A percentile compares a stretch with the other conserved stretches of the same genome.
Conservation (phyloP, 1,284 basidiomycete genomes). For the Tranzscheliella williamsii region DNA sequence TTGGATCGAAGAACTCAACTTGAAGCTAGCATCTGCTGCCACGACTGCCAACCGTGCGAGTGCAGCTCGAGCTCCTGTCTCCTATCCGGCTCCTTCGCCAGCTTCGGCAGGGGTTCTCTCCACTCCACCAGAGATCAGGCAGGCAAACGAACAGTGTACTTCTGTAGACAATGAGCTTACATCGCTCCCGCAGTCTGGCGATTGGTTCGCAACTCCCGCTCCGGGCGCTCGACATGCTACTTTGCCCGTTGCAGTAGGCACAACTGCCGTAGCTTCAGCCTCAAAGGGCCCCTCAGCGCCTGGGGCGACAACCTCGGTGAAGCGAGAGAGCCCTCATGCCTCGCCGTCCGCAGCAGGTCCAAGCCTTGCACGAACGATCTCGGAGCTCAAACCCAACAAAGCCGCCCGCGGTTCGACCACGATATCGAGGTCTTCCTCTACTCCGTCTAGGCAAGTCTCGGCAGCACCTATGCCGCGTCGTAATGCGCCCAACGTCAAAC, state of each 20-base stretch:
- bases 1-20: conserved; percentile 17
- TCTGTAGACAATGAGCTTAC: too few relatives aligned
- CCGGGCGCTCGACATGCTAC: neutral
- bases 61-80: too few relatives aligned
- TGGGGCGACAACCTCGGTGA: too few relatives aligned
- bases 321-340: neutral
- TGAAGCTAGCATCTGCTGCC: neutral
- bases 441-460: conserved; percentile 11
- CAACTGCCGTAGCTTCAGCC: too few relatives aligned
- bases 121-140: too few relatives aligned
- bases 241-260: neutral
- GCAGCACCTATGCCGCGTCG: conserved; percentile 8
- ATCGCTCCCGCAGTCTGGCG: conserved; percentile 11
- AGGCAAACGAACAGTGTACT: too few relatives aligned
- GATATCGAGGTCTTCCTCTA: conserved; percentile 5
- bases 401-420: conserved; percentile 2
- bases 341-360: neutral
- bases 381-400: conserved; percentile 1
- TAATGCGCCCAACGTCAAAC: conserved; percentile 35
- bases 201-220: conserved; percentile 33
- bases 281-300: neutral
- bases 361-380: neutral
- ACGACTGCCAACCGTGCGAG: too few relatives aligned
- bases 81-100: neutral
- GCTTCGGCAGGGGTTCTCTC: conserved; percentile 1